These are phyloP conservation scores for Crithidia sp. DNA, from an alignment of 208 protist species.

Conservation along the genomic window DNA sequence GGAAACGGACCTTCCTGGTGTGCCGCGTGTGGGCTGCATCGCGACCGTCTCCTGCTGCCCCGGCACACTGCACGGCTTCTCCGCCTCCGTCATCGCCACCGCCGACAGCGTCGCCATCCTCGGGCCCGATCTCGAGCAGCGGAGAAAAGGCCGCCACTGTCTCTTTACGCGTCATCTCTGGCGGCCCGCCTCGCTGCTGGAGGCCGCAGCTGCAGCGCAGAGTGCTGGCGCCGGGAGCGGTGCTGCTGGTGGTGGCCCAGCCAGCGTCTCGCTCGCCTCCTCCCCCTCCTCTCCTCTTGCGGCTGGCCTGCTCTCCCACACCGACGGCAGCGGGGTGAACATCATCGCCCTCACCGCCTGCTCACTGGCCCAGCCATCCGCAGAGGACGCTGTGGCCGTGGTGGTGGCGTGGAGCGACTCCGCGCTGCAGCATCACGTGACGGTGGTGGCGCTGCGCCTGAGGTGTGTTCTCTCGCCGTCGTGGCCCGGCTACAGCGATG, in stretches of 20 bases:
- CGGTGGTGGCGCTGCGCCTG: slow-evolving; percentile 21
- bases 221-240: background rate
- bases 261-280: background rate
- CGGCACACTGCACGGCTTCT: slow-evolving; percentile 33
- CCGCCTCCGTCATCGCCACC: slow-evolving; percentile 57
- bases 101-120: slow-evolving; percentile 60
- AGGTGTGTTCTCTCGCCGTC: slow-evolving; percentile 15
- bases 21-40: slow-evolving; percentile 70
- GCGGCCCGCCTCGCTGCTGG: slow-evolving; percentile 29
- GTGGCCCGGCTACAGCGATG: background rate
- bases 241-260: background rate
- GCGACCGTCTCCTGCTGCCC: slow-evolving; percentile 48
- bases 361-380: background rate
- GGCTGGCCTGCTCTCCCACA: slow-evolving; percentile 13
- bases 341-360: slow-evolving; percentile 35
- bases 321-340: slow-evolving; percentile 22
- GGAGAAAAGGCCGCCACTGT: slow-evolving; percentile 30
- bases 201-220: background rate
- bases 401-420: slow-evolving; percentile 32
- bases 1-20: slow-evolving; percentile 68
- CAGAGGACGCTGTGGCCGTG: slow-evolving; percentile 20
- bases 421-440: slow-evolving; percentile 29
- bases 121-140: slow-evolving; percentile 55
- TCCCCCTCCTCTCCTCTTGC: slow-evolving; percentile 14
- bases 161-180: slow-evolving; percentile 57